These are phyloP conservation scores for Pseudozyma hubeiensis DNA, from an alignment of 1,284 basidiomycete genomes.

Conservation along the genomic window DNA sequence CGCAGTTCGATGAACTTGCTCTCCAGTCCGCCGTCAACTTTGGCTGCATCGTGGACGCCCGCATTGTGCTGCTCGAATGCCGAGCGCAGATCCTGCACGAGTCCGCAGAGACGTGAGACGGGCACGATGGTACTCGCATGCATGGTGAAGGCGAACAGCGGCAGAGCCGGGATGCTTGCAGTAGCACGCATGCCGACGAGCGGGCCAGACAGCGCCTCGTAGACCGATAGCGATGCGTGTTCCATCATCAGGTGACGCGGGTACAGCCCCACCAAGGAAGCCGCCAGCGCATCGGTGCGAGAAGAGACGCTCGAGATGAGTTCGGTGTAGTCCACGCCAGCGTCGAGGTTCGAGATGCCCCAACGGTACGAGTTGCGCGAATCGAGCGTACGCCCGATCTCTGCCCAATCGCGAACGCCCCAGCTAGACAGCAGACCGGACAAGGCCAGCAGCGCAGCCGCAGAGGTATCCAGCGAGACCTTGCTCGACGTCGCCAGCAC, in stretches of 20 bases:
- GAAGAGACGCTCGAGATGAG: conserved; percentile 24
- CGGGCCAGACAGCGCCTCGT: conserved; percentile 30
- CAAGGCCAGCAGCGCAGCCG: conserved; percentile 26
- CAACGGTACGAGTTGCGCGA: conserved; percentile 30
- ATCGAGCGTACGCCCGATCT: conserved; percentile 33
- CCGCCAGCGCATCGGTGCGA: conserved; percentile 23
- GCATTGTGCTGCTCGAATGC: conserved; percentile 35
- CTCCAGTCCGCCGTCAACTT: conserved; percentile 20
- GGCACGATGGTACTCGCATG: conserved; percentile 41
- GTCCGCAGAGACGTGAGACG: conserved; percentile 43
- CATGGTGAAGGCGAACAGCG: conserved; percentile 37
- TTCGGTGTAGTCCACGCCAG: conserved; percentile 30
- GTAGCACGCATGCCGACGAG: conserved; percentile 27
- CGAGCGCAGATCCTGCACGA: conserved; percentile 35
- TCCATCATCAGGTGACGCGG: conserved; percentile 38
- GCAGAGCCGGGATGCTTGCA: conserved; percentile 11
- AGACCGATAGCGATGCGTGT: conserved; percentile 31
- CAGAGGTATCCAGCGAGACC: conserved; percentile 30
- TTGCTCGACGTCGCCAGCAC: conserved; percentile 23
- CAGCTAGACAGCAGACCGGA: conserved; percentile 28
- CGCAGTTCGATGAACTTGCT: conserved; percentile 7
- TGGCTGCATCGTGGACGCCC: not conserved
- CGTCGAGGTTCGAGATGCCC: conserved; percentile 39
- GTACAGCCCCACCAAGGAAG: conserved; percentile 17
- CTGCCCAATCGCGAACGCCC: conserved; percentile 31